Evolutionary conservation across 371 early-diverging fungal genomes (phyloP), one percentile per base, ranked within the genome.

Genomic region (Mortierella sp.): DNA sequence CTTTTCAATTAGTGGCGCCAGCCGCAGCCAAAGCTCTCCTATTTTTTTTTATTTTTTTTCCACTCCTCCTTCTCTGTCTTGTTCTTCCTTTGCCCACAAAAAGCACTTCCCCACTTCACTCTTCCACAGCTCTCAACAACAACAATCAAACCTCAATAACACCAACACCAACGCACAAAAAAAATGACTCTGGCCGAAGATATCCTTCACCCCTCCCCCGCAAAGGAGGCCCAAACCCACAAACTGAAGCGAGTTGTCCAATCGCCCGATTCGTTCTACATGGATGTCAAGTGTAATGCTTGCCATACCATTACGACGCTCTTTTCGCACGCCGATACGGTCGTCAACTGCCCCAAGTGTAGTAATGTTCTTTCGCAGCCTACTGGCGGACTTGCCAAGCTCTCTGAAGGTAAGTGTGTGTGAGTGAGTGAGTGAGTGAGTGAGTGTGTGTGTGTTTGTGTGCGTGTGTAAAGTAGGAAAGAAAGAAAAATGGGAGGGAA

Each of bases 181-280:
- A 38, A 38, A 38, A 85, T 85, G 85, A 74, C 77, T 50, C 82
- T 99, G 85, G 97, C 97, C 88, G 95, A 97, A 88, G 99, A 99
- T 93, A 96, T 99, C 90, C 96, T 99, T 81, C 98, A 99, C 95
- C 99, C 99, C 75, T 93, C 97, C 80, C 92, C 94, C 87, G 96
- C 97, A 84, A 91, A 94, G 88, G 96, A 98, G 92, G 93, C 93
- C 90, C 94, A 95, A 84, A 92, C 93, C 86, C 98, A 99, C 97
- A 99, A 99, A 95, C 96, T 98, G 83, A 99, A 99, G 97, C 95
- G 99, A 89, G 93, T 99, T 77, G 99, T 99, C 85, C 99, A 98
- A 91, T 95, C 95, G 88, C 98, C 99, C 73, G 98, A 99, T 95
- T 99, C 99, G 55, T 99, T 95, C 95, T 99, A 98, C 93, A 99